A percentile compares a stretch with the other conserved stretches of the same genome.
Evolutionary conservation across 768 basidiomycete species (phyloP).

Genomic region (Tylopilus rubrobrunneus): DNA sequence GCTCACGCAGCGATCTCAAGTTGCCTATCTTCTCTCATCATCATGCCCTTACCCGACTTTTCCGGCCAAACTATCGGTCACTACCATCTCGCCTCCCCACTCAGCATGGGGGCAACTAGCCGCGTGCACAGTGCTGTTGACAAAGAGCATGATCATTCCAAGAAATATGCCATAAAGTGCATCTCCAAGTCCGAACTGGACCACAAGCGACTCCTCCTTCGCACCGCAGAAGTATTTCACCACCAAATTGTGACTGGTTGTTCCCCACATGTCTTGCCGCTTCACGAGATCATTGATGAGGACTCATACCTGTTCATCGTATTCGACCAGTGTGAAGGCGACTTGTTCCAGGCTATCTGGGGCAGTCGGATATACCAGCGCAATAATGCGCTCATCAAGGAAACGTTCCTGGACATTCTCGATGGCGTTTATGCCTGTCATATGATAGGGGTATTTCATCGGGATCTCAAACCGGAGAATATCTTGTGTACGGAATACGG

Average conservation of each 20-base stretch:
- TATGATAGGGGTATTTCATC: conserved; percentile 67
- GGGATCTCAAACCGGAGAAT: conserved; percentile 87
- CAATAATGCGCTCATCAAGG: conserved; percentile 59
- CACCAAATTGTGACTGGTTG: conserved; percentile 52
- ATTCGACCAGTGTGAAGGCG: conserved; percentile 55
- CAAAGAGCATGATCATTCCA: conserved; percentile 32
- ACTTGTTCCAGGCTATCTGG: conserved; percentile 73
- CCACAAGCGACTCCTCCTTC: conserved; percentile 52
- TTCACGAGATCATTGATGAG: conserved; percentile 63
- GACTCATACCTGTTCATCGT: conserved; percentile 63
- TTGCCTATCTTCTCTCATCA: not conserved
- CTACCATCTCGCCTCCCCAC: conserved; percentile 54
- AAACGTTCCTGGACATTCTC: conserved; percentile 72
- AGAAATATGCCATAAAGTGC: conserved; percentile 73
- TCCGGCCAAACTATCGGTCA: conserved; percentile 51
- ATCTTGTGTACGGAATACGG: conserved; percentile 58
- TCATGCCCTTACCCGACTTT: conserved; percentile 42
- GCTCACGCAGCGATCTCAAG: too few species aligned
- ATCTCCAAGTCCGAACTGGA: conserved; percentile 56
- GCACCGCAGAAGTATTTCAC: conserved; percentile 64
- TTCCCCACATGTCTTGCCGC: conserved; percentile 58
- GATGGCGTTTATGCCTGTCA: conserved; percentile 79
- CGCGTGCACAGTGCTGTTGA: conserved; percentile 74
- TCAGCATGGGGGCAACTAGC: conserved; percentile 77
- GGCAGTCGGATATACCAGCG: conserved; percentile 48